phyloP scores from a whole-genome alignment of 805 yeast genomes.

The Torulaspora franciscae region DNA sequence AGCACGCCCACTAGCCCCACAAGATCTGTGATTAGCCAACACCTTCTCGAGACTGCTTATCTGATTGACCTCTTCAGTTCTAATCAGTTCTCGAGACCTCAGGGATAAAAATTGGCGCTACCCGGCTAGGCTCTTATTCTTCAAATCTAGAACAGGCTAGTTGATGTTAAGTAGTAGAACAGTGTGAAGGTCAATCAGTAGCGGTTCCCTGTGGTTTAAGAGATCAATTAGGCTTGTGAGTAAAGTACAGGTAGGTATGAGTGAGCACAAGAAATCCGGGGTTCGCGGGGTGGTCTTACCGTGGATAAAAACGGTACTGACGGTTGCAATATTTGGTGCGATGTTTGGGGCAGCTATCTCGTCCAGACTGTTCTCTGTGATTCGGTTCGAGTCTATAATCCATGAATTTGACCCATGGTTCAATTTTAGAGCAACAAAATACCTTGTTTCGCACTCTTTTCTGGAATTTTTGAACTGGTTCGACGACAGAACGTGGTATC shows the following conservation, averaged over 20 bases:
- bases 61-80: neutral
- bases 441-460: slow-evolving; percentile 74
- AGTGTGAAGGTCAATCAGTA: neutral
- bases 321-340: slow-evolving; percentile 62
- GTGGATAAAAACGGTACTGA: slow-evolving; percentile 37
- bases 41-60: neutral
- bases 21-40: neutral
- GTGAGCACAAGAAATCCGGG: neutral
- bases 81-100: neutral
- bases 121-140: neutral
- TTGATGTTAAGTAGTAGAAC: neutral
- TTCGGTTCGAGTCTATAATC: slow-evolving; percentile 90
- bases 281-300: neutral
- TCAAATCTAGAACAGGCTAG: neutral
- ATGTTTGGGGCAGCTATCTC: slow-evolving; percentile 90
- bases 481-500: slow-evolving; percentile 98
- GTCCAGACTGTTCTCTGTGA: slow-evolving; percentile 90
- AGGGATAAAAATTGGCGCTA: neutral
- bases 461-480: slow-evolving; percentile 96
- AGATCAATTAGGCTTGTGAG: slow-evolving; percentile 2
- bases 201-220: neutral
- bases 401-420: slow-evolving; percentile 98
- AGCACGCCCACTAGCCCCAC: neutral
- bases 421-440: slow-evolving; percentile 94
- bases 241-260: neutral